Base-by-base conservation (phyloP, 176 grass and related monocot genomes). In the Echinochloa phyllopogon region DNA sequence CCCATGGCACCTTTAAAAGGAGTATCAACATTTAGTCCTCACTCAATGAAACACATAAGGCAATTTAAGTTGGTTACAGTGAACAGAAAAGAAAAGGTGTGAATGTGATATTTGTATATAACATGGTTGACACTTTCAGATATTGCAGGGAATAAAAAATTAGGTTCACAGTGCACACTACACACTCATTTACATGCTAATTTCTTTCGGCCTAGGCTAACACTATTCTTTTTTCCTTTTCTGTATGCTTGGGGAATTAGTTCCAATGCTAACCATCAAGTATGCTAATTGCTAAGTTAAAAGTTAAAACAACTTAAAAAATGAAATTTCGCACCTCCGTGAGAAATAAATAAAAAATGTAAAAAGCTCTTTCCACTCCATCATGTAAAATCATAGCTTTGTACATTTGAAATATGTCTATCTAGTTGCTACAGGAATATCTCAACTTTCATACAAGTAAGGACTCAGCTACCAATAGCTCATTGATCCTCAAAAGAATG, bases 401-500 rank as follows among this genome's bases (percentile, higher is more conserved):
- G 25, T 57, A 83, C 65, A 81, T 73, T 75, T 56, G 37, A 74
- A 81, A 43, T 47, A 13, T 45, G 13, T 56, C 71, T 85, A 69
- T 58, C 57, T 53, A 24, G 61, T 77, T 77, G 9, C 37, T 4
- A 55, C 2, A 43, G 50, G 81, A 65, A 56, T 55, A 27, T 47
- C 39, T 55, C 12, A 90, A 66, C 37, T 82, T 79, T 90, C 68
- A 87, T 9, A 27, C 10, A 11, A 71, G 78, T 40, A 78, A 82
- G 74, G 86, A 81, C 77, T 94, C 92, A 58, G 70, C 80, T 37
- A 86, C 63, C 84, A 87, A 23, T 14, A 92, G 82, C 36, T 75
- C 76, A 90, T 81, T 86, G 38, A 94, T 88, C 51, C 88, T 83
- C 24, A 74, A 84, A 83, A 98, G 93, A 76, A 76, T 81, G 37